These are phyloP conservation scores for Salix koriyanagi DNA, from an alignment of 345 rosid genomes.

Conservation along the genomic window DNA sequence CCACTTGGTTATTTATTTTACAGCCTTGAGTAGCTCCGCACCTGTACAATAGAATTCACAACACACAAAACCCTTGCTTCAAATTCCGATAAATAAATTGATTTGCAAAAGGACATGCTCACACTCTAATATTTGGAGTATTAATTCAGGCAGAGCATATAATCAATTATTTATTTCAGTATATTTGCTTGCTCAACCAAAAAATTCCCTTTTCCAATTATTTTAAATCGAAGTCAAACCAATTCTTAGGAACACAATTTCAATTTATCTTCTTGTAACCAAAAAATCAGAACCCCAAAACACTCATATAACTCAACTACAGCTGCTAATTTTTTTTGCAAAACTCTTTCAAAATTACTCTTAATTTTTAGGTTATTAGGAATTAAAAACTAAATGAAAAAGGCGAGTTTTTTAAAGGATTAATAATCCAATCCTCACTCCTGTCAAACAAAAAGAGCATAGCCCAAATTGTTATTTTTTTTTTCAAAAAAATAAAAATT, in stretches of 20 bases:
- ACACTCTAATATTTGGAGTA: too few species aligned
- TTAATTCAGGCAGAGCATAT: too few species aligned
- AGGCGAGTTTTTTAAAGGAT: too few species aligned
- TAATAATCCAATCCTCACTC: neutral
- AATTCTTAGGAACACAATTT: neutral
- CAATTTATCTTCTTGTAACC: neutral
- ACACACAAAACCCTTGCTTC: slow-evolving; percentile 3
- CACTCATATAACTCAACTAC: neutral
- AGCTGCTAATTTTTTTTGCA: neutral
- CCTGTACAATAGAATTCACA: slow-evolving; percentile 23
- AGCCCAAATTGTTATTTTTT: neutral
- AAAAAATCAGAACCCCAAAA: neutral
- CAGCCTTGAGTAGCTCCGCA: slow-evolving; percentile 21
- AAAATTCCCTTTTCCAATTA: too few species aligned
- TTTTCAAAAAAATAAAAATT: neutral
- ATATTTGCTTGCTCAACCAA: too few species aligned
- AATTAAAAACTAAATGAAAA: neutral
- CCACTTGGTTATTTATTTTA: slow-evolving; percentile 28
- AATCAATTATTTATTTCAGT: too few species aligned
- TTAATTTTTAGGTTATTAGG: neutral
- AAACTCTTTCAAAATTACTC: neutral
- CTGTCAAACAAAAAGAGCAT: neutral
- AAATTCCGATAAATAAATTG: neutral
- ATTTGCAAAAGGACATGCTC: neutral
- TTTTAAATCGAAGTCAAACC: too few species aligned